Conservation (phyloP, 2,329 filamentous ascomycete species). For the Fusarium cyanostomum region DNA sequence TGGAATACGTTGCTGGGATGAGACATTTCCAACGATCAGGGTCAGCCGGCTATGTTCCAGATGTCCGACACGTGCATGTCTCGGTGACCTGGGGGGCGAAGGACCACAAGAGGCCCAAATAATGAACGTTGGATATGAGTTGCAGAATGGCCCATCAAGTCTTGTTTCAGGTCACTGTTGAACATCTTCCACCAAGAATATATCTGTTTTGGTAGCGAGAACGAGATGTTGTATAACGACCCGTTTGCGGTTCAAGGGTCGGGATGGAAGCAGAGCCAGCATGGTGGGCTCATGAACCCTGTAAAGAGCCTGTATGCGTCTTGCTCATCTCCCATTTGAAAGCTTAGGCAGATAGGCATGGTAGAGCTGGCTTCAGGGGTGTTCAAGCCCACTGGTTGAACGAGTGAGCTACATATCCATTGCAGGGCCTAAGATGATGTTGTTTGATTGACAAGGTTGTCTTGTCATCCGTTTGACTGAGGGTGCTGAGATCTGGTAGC, state of each 20-base stretch:
- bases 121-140: conserved; percentile 4
- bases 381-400: conserved; percentile 1
- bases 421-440: not conserved
- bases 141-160: conserved; percentile 5
- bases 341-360: not conserved
- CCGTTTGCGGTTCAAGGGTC: not conserved
- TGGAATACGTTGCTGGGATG: conserved; percentile 14
- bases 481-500: conserved; percentile 2
- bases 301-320: not conserved
- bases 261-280: not conserved
- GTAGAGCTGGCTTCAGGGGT: not conserved
- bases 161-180: not conserved
- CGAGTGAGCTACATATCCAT: conserved; percentile 5
- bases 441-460: not conserved
- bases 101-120: not conserved
- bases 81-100: conserved; percentile 5
- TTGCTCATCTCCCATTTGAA: not conserved
- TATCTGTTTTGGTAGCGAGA: not conserved
- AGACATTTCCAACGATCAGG: conserved; percentile 24
- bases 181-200: not conserved
- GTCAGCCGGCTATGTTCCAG: conserved; percentile 24
- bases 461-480: conserved; percentile 1
- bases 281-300: not conserved
- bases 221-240: not conserved
- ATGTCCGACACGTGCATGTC: conserved; percentile 32